Base-by-base conservation (phyloP, 2,329 filamentous ascomycete genomes). In the Thielaviopsis ethacetica region DNA sequence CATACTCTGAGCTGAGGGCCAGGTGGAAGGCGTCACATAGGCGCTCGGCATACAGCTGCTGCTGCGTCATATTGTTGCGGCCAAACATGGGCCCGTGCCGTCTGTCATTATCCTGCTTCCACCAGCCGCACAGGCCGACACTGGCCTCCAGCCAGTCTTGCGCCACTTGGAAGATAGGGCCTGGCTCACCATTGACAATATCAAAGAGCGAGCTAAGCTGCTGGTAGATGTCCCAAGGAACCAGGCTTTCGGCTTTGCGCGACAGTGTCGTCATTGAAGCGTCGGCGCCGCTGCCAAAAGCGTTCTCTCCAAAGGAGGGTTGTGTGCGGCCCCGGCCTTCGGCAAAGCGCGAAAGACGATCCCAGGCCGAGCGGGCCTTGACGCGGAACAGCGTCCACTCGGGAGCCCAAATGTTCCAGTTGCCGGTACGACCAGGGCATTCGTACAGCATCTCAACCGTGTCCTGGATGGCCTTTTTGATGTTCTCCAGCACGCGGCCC, bases 61-160 rank as follows among this genome's bases (percentile, higher is more conserved):
- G 53, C 2, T 54, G 55, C 2, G 58, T 49, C 27, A 58, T 54
- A 13, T 53, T 41, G 50, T 57, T 54, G 47, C 59, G 59, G 41
- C 52, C 41, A 26, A 61, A 52, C 38, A 58, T 26, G 19, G 74
- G 72, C 41, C 73, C 65, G 60, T 70, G 67, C 61, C 70, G 71
- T 55, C 69, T 75, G n/a, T 81, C 80, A 62, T 93, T 88, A 67
- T 95, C 85, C 88, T 93, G 88, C 67, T 95, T 85, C 90, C 91
- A 95, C 91, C 91, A 97, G 5, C 86, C 84, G 34, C 91, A 84
- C 55, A 97, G 73, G 1, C 85, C 87, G 61, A 96, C 73, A 0
- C 85, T 86, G 0, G 89, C 91, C 72, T 97, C 91, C 56, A 91
- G 83, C 91, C 91, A 97, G 70, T 96, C 91, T 66, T 91, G 84